A percentile compares a stretch with the other conserved stretches of the same genome.
Evolutionary conservation across 176 grass and related monocot species (phyloP).

Genomic region (Triticum monococcum): DNA sequence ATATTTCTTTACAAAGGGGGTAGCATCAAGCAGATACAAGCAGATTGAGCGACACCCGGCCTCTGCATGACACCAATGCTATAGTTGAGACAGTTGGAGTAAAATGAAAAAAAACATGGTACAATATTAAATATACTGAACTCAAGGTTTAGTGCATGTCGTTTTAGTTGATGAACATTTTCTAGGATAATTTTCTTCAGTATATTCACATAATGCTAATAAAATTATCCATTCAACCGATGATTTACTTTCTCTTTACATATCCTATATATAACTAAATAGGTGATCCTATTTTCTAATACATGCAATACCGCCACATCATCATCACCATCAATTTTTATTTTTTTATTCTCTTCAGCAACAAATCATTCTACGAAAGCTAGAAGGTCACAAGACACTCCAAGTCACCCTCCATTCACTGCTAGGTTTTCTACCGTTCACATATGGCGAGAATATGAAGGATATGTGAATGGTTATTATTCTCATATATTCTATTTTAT

Average conservation of each 20-base stretch:
- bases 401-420: neutral
- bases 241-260: neutral
- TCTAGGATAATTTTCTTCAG: neutral
- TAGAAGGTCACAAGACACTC: neutral
- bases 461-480: too few relatives aligned
- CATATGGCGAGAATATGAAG: neutral
- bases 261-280: too few relatives aligned
- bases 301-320: neutral
- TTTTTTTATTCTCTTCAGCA: neutral
- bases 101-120: too few relatives aligned
- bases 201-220: neutral
- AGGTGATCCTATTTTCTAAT: too few relatives aligned
- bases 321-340: neutral
- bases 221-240: neutral
- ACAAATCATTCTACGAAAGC: neutral
- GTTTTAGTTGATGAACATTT: neutral
- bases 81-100: neutral
- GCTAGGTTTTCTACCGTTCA: neutral
- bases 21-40: too few relatives aligned
- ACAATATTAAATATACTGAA: neutral
- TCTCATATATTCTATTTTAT: too few relatives aligned
- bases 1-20: too few relatives aligned
- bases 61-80: neutral
- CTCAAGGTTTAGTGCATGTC: neutral
- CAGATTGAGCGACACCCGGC: too few relatives aligned